Evolutionary conservation across 2,329 filamentous ascomycete species (phyloP).

Genomic region (Fusarium incarnatum): DNA sequence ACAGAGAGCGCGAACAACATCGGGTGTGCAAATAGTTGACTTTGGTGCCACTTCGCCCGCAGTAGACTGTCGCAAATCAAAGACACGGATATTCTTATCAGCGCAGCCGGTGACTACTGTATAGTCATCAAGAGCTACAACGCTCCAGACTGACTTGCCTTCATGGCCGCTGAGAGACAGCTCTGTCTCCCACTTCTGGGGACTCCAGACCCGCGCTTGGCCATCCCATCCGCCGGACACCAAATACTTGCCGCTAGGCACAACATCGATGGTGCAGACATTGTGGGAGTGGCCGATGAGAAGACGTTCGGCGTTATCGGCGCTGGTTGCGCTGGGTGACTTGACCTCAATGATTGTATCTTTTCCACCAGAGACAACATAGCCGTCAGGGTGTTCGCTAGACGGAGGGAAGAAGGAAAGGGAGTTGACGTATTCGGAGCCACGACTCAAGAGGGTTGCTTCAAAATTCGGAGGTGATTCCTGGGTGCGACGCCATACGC

Average conservation of each 20-base stretch:
- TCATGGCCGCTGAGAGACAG: constrained; percentile 79
- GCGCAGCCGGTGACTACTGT: constrained; percentile 92
- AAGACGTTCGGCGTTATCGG: constrained; percentile 85
- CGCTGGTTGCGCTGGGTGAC: constrained; percentile 72
- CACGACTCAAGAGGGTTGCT: constrained; percentile 80
- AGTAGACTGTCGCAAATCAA: constrained; percentile 74
- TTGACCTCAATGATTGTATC: constrained; percentile 94
- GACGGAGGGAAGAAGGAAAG: constrained; percentile 81
- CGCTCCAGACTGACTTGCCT: constrained; percentile 86
- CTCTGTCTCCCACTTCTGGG: constrained; percentile 86
- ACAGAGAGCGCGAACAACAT: constrained; percentile 90
- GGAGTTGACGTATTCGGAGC: constrained; percentile 88
- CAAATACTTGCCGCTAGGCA: constrained; percentile 76
- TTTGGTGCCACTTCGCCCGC: constrained; percentile 63
- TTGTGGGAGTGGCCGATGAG: constrained; percentile 89
- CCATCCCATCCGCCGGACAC: constrained; percentile 96
- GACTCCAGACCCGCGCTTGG: constrained; percentile 85
- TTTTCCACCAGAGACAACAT: constrained; percentile 88
- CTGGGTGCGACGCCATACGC: constrained; percentile 80
- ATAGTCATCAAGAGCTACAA: constrained; percentile 81
- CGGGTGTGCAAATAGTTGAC: constrained; percentile 73
- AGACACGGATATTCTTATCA: constrained; percentile 89
- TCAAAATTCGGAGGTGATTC: constrained; percentile 78
- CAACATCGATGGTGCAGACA: constrained; percentile 86
- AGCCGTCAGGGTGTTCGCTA: constrained; percentile 76